phyloP scores from a whole-genome alignment of 139 green algal genomes.

The Desmodesmus armatus region DNA sequence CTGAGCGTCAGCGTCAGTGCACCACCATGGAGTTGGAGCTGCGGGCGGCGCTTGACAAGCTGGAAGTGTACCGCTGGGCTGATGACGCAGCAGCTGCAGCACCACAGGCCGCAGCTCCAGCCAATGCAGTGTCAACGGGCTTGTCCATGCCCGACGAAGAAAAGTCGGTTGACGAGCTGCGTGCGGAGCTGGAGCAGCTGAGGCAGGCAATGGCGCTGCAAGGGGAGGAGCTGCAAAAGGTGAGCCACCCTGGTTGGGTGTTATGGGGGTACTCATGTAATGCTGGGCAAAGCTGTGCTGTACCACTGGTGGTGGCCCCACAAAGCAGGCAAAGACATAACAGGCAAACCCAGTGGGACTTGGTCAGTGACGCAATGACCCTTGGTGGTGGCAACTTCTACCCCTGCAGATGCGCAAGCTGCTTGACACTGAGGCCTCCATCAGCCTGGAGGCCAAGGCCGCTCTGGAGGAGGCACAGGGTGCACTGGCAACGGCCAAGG shows the following conservation, averaged over 20 bases:
- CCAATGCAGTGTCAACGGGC: not conserved
- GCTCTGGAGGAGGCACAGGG: conserved; percentile 45
- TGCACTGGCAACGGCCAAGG: not conserved
- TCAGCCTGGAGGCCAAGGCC: conserved; percentile 45
- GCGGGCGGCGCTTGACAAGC: conserved; percentile 53
- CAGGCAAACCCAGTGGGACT: no score
- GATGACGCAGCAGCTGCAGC: conserved; percentile 10
- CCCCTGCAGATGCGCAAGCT: conserved; percentile 37
- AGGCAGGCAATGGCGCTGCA: conserved; percentile 58
- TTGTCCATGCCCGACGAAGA: conserved; percentile 45
- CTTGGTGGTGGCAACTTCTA: no score
- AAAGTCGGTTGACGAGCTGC: conserved; percentile 62
- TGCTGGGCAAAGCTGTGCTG: no score
- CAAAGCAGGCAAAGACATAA: no score
- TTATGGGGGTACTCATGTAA: no score
- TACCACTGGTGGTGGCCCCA: no score
- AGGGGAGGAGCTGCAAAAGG: conserved; percentile 61
- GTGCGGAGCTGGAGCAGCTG: conserved; percentile 61
- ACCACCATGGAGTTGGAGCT: conserved; percentile 57
- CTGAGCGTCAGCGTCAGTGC: conserved; percentile 44
- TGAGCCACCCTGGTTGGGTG: no score
- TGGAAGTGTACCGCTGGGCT: conserved; percentile 54
- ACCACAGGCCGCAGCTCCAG: not conserved
- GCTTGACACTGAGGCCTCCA: conserved; percentile 29
- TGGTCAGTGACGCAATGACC: no score